Base-by-base conservation (phyloP, 2,329 filamentous ascomycete genomes). In the Neurospora crassa region DNA sequence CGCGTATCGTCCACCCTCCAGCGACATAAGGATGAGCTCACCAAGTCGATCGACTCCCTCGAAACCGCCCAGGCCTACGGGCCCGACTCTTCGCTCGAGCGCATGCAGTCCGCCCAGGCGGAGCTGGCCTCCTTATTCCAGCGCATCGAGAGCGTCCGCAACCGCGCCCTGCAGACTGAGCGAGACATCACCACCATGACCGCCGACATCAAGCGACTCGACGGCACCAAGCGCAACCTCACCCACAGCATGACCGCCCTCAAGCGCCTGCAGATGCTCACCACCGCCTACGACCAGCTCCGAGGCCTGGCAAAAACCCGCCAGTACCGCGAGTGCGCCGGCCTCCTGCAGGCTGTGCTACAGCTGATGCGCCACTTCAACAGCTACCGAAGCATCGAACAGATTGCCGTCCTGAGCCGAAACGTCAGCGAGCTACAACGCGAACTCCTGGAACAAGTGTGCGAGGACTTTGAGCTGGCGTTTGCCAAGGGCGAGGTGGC, bases 301-400 rank as follows among this genome's bases (percentile, higher is more conserved):
- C 88, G 92, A 72, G 92, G 90, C 2, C 84, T 97, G 75, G 91
- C 92, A 75, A 92, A 92, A 81, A 91, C 92, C 43, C 87, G 95
- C 71, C 96, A 99, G 80, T 99, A 99, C 80, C 87, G 93, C 74
- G 96, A 99, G 80, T 98, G 96, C 79, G 94, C 95, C 18, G 94
- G 96, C 77, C 85, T 99, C 72, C 85, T 99, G 71, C 93, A 97
- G 83, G 96, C 96, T 11, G 96, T 99, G 41, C 88, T 99, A 72
- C 96, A 99, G 86, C 89, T 99, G 67, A 97, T 98, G 92, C 92
- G 92, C 75, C 94, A 99, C 82, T 99, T 99, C 87, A 97, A 97
- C 83, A 96, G 93, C 81, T 99, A 98, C 80, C 87, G 96, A 72
- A 97, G 94, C 76, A 98, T 99, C 76, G 95, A 98, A 79, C 96